phyloP scores from a whole-genome alignment of 2,329 filamentous ascomycete genomes.

The Aureobasidium pullulans region DNA sequence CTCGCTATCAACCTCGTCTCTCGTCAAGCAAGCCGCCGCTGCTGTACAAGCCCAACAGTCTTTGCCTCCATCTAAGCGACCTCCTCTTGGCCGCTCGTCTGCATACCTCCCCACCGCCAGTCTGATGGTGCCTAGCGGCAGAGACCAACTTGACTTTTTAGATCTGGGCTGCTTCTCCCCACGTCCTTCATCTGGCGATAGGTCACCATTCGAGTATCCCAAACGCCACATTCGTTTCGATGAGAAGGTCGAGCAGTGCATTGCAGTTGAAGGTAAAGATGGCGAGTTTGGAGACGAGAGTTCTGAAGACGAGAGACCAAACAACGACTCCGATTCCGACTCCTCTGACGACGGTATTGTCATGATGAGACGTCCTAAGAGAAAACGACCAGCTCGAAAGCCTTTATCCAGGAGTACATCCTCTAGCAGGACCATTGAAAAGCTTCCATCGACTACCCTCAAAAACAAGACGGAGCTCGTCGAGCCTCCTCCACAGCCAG shows the following conservation, averaged over 20 bases:
- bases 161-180: constrained; percentile 50
- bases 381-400: constrained; percentile 39
- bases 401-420: constrained; percentile 49
- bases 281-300: constrained; percentile 60
- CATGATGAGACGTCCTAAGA: constrained; percentile 66
- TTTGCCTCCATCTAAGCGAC: constrained; percentile 44
- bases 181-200: constrained; percentile 56
- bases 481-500: constrained; percentile 46
- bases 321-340: constrained; percentile 40
- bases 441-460: constrained; percentile 76
- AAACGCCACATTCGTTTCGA: constrained; percentile 93
- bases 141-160: constrained; percentile 49
- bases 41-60: constrained; percentile 73
- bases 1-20: constrained; percentile 78
- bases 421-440: constrained; percentile 75
- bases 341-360: constrained; percentile 63
- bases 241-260: constrained; percentile 90
- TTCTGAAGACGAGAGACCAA: constrained; percentile 32
- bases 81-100: constrained; percentile 46
- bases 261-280: constrained; percentile 81
- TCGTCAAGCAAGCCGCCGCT: constrained; percentile 82
- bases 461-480: constrained; percentile 76
- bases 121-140: constrained; percentile 53
- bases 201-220: constrained; percentile 54
- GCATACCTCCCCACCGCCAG: constrained; percentile 62